A percentile compares a stretch with the other conserved stretches of the same genome.
Conservation (phyloP, 2,329 filamentous ascomycete genomes). For the Neopestalotiopsis sp. region DNA sequence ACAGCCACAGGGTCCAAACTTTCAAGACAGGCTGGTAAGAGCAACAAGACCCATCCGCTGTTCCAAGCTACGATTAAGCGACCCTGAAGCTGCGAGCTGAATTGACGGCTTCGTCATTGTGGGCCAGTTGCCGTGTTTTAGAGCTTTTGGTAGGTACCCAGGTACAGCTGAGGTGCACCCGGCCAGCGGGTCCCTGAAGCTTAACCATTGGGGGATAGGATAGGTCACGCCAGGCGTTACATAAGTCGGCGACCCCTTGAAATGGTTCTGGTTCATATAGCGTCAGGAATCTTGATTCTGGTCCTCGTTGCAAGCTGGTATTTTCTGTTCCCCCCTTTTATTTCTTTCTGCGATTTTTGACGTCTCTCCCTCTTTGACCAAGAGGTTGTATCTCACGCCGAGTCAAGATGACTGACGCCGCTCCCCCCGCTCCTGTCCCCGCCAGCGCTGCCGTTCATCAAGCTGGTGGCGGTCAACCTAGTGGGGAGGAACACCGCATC, state of each 20-base stretch:
- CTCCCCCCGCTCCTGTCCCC: background rate
- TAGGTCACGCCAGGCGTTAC: background rate
- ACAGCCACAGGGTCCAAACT: too few species aligned
- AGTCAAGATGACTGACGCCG: slow-evolving; percentile 2
- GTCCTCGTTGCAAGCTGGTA: background rate
- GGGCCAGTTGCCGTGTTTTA: background rate
- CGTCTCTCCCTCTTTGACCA: background rate
- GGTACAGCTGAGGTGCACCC: background rate
- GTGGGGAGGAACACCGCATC: slow-evolving; percentile 45
- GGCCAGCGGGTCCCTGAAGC: background rate
- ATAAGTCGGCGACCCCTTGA: background rate
- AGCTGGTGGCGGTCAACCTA: slow-evolving; percentile 52
- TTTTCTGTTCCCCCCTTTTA: background rate
- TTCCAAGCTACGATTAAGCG: background rate
- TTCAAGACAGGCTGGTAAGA: too few species aligned
- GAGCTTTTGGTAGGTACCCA: background rate
- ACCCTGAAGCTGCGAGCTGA: background rate
- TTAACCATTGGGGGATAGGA: background rate
- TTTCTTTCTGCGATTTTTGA: background rate
- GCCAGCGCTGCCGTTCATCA: slow-evolving; percentile 41
- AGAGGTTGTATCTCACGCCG: background rate
- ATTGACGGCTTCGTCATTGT: background rate
- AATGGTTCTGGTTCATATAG: background rate
- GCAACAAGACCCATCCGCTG: too few species aligned
- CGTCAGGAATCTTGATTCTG: background rate